A percentile compares a stretch with the other conserved stretches of the same genome.
Conservation (phyloP, 495 filamentous ascomycete species). For the Hypoxylon intermedium region DNA sequence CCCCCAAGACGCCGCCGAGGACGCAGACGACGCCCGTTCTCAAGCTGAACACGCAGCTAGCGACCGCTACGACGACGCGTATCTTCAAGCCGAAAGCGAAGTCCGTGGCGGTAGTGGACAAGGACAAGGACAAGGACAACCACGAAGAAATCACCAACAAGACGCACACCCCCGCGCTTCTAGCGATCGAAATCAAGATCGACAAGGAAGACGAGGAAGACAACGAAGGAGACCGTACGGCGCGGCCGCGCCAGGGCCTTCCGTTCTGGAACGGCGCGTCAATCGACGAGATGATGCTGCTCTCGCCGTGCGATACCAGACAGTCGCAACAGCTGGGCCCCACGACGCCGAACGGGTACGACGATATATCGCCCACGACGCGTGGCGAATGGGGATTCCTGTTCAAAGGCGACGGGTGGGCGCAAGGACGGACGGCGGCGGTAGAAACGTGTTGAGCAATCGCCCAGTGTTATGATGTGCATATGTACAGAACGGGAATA, state of each 20-base stretch:
- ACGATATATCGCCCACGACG: constrained; percentile 63
- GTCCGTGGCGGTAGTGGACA: constrained; percentile 1
- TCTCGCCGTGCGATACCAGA: constrained; percentile 34
- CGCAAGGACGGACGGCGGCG: constrained; percentile 42
- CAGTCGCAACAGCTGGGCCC: constrained; percentile 44
- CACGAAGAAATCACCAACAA: background rate
- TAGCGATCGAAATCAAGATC: constrained; percentile 27
- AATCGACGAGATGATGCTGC: constrained; percentile 47
- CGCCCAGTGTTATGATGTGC: too few relatives aligned
- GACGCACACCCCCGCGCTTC: background rate
- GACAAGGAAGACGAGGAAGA: constrained; percentile 6
- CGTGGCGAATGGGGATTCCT: constrained; percentile 63
- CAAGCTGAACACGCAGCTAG: constrained; percentile 52
- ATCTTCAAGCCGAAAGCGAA: constrained; percentile 35
- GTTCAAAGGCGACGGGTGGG: constrained; percentile 54
- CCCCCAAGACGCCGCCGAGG: constrained; percentile 23
- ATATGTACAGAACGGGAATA: too few relatives aligned
- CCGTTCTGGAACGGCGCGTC: constrained; percentile 39
- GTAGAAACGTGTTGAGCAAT: constrained; percentile 48
- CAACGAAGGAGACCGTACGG: constrained; percentile 47
- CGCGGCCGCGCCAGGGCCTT: constrained; percentile 43
- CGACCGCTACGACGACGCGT: constrained; percentile 19
- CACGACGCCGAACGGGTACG: constrained; percentile 60
- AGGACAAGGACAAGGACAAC: background rate
- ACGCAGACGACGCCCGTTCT: constrained; percentile 41